phyloP scores from a whole-genome alignment of 805 yeast species.

The Pichia pseudocactophila region DNA sequence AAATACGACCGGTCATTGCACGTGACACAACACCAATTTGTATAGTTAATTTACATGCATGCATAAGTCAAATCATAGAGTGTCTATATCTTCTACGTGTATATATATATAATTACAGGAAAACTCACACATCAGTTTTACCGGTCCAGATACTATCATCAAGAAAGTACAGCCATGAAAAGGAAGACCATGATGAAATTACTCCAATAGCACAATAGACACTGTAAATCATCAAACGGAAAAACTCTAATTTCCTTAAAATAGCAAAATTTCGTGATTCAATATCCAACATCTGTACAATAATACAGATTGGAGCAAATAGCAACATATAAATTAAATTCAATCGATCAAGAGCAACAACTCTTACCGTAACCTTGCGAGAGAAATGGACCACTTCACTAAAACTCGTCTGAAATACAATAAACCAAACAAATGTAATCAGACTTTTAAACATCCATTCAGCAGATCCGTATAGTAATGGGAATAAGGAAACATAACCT shows the following conservation, averaged over 20 bases:
- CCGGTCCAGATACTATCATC: conserved; percentile 61
- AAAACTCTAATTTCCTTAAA: conserved; percentile 57
- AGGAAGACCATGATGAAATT: conserved; percentile 77
- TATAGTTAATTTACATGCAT: too few relatives aligned
- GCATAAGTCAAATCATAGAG: too few relatives aligned
- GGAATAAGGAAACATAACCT: conserved; percentile 83
- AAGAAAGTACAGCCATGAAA: conserved; percentile 81
- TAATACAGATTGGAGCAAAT: conserved; percentile 52
- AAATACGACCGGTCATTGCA: too few relatives aligned
- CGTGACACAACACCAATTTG: too few relatives aligned
- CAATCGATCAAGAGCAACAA: conserved; percentile 65
- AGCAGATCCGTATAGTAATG: conserved; percentile 69
- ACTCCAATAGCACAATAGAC: conserved; percentile 84
- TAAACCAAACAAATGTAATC: conserved; percentile 80
- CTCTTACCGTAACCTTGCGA: conserved; percentile 31
- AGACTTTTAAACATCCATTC: conserved; percentile 71
- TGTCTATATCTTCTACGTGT: too few relatives aligned
- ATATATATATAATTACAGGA: too few relatives aligned
- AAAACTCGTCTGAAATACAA: conserved; percentile 64
- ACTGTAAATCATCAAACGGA: conserved; percentile 73
- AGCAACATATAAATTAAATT: conserved; percentile 60
- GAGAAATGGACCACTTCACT: conserved; percentile 52
- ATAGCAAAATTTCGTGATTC: conserved; percentile 46
- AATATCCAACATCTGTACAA: conserved; percentile 37
- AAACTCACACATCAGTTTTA: conserved; percentile 13